These are phyloP conservation scores for Leccinum disarticulatum DNA, from an alignment of 768 basidiomycete genomes.

Conservation along the genomic window DNA sequence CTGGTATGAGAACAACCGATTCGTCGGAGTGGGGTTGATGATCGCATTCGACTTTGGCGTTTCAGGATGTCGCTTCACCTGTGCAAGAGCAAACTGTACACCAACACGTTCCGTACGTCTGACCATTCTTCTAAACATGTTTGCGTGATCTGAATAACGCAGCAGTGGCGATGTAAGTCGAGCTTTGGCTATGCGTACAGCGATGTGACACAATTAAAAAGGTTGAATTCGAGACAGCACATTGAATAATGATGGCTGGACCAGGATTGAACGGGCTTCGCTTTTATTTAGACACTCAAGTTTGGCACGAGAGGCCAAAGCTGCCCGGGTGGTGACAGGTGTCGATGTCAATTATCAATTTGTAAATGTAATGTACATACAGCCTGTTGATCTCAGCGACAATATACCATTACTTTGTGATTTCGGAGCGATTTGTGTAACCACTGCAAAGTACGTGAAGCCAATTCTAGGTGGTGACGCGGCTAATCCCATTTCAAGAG, in stretches of 20 bases:
- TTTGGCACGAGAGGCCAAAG: neutral
- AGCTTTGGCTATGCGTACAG: neutral
- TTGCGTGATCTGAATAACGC: conserved; percentile 2
- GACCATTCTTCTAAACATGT: neutral
- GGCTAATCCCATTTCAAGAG: too few relatives aligned
- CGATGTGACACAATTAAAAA: neutral
- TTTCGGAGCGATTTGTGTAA: too few relatives aligned
- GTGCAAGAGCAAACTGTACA: conserved; percentile 14
- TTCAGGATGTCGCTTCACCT: conserved; percentile 10
- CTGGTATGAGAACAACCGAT: conserved; percentile 3
- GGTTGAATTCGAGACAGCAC: conserved; percentile 4
- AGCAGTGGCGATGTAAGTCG: conserved; percentile 12
- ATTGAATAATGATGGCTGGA: neutral
- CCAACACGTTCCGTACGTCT: conserved; percentile 8
- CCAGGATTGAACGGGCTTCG: neutral
- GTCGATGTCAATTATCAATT: neutral
- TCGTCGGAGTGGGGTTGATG: neutral
- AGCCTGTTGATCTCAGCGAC: too few relatives aligned
- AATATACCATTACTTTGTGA: too few relatives aligned
- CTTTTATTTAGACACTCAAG: neutral
- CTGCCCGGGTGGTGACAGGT: neutral
- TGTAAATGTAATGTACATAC: neutral
- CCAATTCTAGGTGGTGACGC: too few relatives aligned
- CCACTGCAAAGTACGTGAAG: too few relatives aligned
- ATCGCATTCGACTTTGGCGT: neutral